Conservation (phyloP, 176 grass and related monocot genomes). For the Dactylis glomerata region DNA sequence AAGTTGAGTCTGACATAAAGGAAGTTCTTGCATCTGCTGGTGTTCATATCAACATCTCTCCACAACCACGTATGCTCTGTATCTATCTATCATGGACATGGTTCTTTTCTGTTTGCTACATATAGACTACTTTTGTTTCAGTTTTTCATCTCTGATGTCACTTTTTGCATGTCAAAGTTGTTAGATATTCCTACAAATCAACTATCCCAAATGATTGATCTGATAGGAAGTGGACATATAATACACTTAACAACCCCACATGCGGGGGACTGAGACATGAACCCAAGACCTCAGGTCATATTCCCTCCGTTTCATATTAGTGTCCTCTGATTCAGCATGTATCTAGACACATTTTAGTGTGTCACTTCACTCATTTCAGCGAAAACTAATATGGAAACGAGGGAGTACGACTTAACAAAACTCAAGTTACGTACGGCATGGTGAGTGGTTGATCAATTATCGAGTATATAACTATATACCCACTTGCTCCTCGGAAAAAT, state of each 20-base stretch:
- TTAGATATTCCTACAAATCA: too few species aligned
- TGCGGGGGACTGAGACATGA: too few species aligned
- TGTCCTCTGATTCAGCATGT: too few species aligned
- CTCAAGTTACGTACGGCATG: not conserved
- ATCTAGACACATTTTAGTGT: too few species aligned
- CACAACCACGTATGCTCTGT: conserved; percentile 38
- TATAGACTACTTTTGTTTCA: not conserved
- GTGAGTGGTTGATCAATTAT: not conserved
- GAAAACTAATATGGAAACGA: too few species aligned
- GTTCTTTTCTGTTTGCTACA: not conserved
- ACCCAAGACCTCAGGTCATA: too few species aligned
- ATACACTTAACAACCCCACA: too few species aligned
- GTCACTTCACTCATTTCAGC: too few species aligned
- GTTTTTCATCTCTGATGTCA: not conserved
- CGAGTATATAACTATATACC: not conserved
- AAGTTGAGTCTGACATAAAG: conserved; percentile 70
- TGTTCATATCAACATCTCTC: conserved; percentile 63
- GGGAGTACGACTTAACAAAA: too few species aligned
- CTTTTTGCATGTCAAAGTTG: not conserved
- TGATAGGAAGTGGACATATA: too few species aligned
- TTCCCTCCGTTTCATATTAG: too few species aligned
- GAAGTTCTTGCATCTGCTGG: conserved; percentile 77
- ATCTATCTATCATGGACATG: not conserved
- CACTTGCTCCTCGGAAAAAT: not conserved
- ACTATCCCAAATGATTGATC: too few species aligned